Conservation (phyloP, 805 yeast species). For the Cyberlindnera samutprakarnensis region DNA sequence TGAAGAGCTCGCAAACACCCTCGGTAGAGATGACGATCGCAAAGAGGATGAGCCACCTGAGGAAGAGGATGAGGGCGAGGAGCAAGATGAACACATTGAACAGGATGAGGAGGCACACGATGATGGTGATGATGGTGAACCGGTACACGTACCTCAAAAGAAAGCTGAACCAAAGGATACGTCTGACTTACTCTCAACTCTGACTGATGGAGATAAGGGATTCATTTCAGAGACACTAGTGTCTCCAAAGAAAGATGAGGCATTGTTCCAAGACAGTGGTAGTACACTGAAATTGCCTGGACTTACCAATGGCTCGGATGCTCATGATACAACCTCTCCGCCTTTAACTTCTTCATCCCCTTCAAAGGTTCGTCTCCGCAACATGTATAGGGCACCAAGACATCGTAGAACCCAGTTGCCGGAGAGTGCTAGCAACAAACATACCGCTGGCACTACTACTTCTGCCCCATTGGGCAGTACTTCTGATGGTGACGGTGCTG, state of each 20-base stretch:
- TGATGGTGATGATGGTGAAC: constrained; percentile 1
- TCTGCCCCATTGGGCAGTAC: constrained; percentile 1
- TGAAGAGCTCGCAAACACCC: constrained; percentile 6
- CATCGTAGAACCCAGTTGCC: constrained; percentile 29
- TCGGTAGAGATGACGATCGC: not conserved
- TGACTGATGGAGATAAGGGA: constrained; percentile 30
- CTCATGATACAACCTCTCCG: no score
- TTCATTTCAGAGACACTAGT: constrained; percentile 10
- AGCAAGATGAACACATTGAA: constrained; percentile 2
- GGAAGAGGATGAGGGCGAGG: constrained; percentile 2
- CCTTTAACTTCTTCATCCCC: constrained; percentile 31
- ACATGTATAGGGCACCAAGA: constrained; percentile 41
- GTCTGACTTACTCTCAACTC: constrained; percentile 31
- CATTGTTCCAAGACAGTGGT: constrained; percentile 26
- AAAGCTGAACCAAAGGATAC: constrained; percentile 17
- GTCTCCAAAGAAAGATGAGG: constrained; percentile 24
- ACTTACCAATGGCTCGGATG: no score
- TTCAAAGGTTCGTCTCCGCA: constrained; percentile 33
- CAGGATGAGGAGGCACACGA: constrained; percentile 3
- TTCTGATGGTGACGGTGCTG: constrained; percentile 13
- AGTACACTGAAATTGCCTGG: constrained; percentile 7
- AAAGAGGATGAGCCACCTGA: not conserved
- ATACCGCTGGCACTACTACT: no score
- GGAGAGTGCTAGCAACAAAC: no score
- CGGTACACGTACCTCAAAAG: constrained; percentile 1